Conservation (phyloP, 306 rosid species). For the Vigna radiata region DNA sequence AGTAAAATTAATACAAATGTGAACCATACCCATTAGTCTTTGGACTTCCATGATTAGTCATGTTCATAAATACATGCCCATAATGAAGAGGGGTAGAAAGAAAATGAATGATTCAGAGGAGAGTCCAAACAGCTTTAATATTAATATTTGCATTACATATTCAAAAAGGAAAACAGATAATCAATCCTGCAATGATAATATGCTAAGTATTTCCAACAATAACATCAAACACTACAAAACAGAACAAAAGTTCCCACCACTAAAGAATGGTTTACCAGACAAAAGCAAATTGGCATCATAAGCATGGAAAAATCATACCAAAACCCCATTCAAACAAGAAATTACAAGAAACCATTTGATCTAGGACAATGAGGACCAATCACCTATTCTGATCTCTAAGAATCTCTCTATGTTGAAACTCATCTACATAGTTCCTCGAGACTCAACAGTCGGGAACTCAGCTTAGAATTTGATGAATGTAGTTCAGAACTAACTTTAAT, state of each 20-base stretch:
- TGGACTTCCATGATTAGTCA: not conserved
- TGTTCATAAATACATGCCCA: not conserved
- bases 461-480: not conserved
- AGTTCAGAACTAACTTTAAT: not conserved
- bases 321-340: not conserved
- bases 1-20: not conserved
- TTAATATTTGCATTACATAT: not conserved
- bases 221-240: not conserved
- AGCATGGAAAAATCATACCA: not conserved
- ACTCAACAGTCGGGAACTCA: not conserved
- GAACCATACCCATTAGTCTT: not conserved
- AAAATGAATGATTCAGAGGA: not conserved
- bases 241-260: not conserved
- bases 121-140: not conserved
- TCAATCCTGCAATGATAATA: not conserved
- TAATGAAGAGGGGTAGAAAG: not conserved
- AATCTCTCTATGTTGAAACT: not conserved
- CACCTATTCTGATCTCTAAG: not conserved
- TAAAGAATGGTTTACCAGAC: not conserved
- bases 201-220: slow-evolving; percentile 8
- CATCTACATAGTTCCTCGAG: not conserved
- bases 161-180: not conserved
- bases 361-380: not conserved
- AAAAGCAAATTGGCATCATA: not conserved
- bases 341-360: not conserved